Base-by-base conservation (phyloP, 2,329 filamentous ascomycete species). In the Colletotrichum coccodes region DNA sequence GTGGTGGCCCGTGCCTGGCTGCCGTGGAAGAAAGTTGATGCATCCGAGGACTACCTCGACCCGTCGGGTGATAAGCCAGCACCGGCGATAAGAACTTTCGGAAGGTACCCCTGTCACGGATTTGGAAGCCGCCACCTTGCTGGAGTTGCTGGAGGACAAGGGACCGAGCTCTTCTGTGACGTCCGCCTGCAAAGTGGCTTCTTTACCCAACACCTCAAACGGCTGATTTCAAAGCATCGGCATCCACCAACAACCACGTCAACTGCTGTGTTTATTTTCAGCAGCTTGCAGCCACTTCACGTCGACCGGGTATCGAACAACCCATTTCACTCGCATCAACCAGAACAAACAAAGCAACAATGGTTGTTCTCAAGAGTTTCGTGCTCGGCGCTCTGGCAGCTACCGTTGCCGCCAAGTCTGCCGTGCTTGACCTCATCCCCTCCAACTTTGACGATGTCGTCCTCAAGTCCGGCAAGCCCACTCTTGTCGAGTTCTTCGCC, bases 401-500 rank as follows among this genome's bases (percentile, higher is more conserved):
- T 72, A 83, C 82, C 34, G 89, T 86, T 66, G 85, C 89, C 70
- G 91, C 93, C 76, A 90, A 91, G 75, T 96, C 94, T 64, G 92
- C 93, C 64, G 96, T 99, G 72, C 86, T 97, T 75, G 95, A 98
- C 81, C 91, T 99, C 70, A 90, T 92, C 69, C 94, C 95, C 64
- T 85, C 86, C 76, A 99, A 98, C 86, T 99, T 99, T 80, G 95
- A 98, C 85, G 84, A 91, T 54, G 87, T 97, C 63, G 94, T 97
- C 72, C 87, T 97, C 70, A 90, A 97, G 80, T 95, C 93, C 52
- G 94, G 94, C 81, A 98, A 97, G 86, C 95, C 96, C 49, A 95
- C 96, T 0, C 91, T 99, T 30, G 94, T 98, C 75, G 95, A 98
- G 81, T 99, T 99, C 89, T 98, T 97, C 79, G 96, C 96, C 38